A percentile compares a stretch with the other conserved stretches of the same genome.
These are phyloP conservation scores for Bipolaris victoriae DNA, from an alignment of 2,329 filamentous ascomycete species.

Conservation along the genomic window DNA sequence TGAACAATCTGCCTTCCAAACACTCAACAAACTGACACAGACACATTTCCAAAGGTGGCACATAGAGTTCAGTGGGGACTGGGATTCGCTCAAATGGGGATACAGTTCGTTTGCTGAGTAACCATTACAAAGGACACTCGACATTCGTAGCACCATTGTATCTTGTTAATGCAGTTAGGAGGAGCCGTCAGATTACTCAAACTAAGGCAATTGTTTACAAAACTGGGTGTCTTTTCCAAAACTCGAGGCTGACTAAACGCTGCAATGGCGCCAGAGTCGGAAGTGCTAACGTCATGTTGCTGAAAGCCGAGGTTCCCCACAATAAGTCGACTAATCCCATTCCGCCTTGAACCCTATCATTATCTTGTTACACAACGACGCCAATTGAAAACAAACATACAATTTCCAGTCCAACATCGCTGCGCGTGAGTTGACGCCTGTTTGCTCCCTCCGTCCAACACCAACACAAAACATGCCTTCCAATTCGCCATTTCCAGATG, in stretches of 20 bases:
- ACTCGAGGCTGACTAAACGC: not conserved
- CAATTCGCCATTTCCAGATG: conserved; percentile 32
- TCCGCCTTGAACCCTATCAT: not conserved
- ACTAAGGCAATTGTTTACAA: no score
- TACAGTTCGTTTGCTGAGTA: no score
- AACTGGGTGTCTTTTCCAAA: no score
- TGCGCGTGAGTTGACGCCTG: not conserved
- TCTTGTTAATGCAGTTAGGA: no score
- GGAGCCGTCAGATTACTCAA: no score
- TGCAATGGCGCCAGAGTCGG: not conserved
- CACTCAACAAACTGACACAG: not conserved
- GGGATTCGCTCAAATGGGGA: no score
- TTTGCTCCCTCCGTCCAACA: not conserved
- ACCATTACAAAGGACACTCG: no score
- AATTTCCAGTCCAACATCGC: not conserved
- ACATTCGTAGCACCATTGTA: no score
- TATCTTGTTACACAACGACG: not conserved
- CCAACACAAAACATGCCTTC: conserved; percentile 21
- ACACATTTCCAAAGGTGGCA: not conserved
- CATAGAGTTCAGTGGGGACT: no score
- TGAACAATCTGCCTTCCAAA: not conserved
- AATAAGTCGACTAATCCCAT: not conserved
- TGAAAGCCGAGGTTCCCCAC: conserved; percentile 13
- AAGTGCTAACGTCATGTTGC: conserved; percentile 1
- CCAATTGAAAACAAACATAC: not conserved